phyloP scores from a whole-genome alignment of 2,329 filamentous ascomycete genomes.

The Tothia fuscella region DNA sequence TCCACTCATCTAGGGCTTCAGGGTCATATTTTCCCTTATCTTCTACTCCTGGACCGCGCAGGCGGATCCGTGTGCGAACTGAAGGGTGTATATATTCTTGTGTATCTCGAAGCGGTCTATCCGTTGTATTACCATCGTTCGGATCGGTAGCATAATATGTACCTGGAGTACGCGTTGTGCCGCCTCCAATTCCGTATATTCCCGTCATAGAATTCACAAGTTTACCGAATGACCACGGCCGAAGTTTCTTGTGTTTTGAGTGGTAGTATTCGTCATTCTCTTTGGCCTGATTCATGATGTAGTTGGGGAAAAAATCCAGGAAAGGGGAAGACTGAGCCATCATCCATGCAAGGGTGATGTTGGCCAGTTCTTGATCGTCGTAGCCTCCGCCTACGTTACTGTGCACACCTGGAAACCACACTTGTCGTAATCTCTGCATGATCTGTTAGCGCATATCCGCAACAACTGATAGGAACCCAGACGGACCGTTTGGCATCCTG shows the following conservation, averaged over 20 bases:
- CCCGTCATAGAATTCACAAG: conserved; percentile 35
- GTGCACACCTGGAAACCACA: conserved; percentile 38
- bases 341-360: conserved; percentile 46
- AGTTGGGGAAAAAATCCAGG: conserved; percentile 35
- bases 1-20: conserved; percentile 34
- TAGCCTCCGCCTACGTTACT: conserved; percentile 35
- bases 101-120: conserved; percentile 34
- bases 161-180: conserved; percentile 34
- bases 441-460: conserved; percentile 12
- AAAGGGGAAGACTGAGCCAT: conserved; percentile 39
- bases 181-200: conserved; percentile 35
- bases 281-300: conserved; percentile 35
- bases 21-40: conserved; percentile 35
- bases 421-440: conserved; percentile 33
- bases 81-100: conserved; percentile 41
- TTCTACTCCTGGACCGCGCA: conserved; percentile 33
- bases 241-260: conserved; percentile 24
- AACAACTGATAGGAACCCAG: conserved; percentile 14
- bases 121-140: conserved; percentile 27
- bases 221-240: conserved; percentile 37
- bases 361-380: conserved; percentile 34
- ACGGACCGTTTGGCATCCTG: conserved; percentile 33
- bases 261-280: conserved; percentile 34
- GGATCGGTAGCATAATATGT: conserved; percentile 35
- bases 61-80: conserved; percentile 32